phyloP scores from a whole-genome alignment of 2,329 filamentous ascomycete species.

The Incumbomyces delicatus region DNA sequence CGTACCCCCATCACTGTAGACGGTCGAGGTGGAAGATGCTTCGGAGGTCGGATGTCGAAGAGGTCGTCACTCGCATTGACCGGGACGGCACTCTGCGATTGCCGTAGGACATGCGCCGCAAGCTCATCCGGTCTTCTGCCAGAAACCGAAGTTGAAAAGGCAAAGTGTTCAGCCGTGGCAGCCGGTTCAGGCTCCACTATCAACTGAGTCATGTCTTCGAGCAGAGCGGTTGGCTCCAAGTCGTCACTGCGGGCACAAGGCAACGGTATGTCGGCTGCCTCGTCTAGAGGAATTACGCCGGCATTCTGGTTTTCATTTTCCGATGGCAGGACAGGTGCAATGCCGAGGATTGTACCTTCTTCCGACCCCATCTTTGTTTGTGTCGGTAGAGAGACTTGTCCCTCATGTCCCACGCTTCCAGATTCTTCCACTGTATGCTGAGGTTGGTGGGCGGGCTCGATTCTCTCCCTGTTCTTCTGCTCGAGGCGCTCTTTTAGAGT shows the following conservation, averaged over 20 bases:
- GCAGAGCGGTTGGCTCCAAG: constrained; percentile 15
- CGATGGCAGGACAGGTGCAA: background rate
- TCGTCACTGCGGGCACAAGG: constrained; percentile 16
- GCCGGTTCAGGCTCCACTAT: constrained; percentile 16
- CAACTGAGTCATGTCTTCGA: constrained; percentile 21
- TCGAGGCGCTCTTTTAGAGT: constrained; percentile 1
- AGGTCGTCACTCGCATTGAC: constrained; percentile 10
- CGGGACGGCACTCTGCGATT: constrained; percentile 4
- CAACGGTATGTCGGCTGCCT: constrained; percentile 17
- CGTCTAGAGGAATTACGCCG: constrained; percentile 9
- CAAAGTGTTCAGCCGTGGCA: constrained; percentile 11
- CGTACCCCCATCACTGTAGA: constrained; percentile 20
- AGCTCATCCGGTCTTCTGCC: constrained; percentile 11
- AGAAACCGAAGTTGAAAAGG: constrained; percentile 18
- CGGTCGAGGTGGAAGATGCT: constrained; percentile 15
- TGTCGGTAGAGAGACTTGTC: background rate
- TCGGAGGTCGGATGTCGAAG: constrained; percentile 19
- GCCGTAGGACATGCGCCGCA: constrained; percentile 10
- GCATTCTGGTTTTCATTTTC: background rate
- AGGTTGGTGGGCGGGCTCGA: background rate
- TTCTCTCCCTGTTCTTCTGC: background rate
- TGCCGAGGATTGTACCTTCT: background rate
- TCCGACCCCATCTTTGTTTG: background rate
- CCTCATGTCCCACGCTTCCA: background rate
- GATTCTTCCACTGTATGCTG: too few species aligned